Evolutionary conservation across 1,284 basidiomycete species (phyloP), one percentile per base, ranked within the genome.

Genomic region (Ustilago esculenta): DNA sequence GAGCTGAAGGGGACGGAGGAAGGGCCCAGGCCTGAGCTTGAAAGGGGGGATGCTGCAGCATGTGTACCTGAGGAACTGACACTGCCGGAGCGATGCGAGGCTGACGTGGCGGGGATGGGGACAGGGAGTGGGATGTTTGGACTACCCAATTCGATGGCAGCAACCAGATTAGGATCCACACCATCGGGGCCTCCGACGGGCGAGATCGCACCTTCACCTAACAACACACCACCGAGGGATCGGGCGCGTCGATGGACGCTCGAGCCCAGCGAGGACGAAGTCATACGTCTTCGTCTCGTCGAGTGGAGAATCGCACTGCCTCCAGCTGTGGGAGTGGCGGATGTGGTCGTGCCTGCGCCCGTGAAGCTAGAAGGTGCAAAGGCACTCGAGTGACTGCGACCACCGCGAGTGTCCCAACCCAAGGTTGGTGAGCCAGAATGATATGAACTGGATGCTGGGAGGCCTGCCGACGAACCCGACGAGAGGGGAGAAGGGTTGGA

Each of bases 101-200:
- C 50, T 10, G 61, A 42, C n/a, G 52, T 37, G n/a, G 60, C 35
- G 25, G 72, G 59, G 25, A 54, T 60, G 6, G 72, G 51, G 4
- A 63, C 63, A 15, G 59, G 63, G 15, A 59, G 33, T 10, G 75
- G 77, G 29, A 75, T 69, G 41, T 41, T 68, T 15, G 64, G 54
- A 37, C 59, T 73, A 30, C 67, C 61, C 20, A 67, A 64, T 8
- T 73, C 65, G 52, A 81, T 80, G 15, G 79, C 79, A 10, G 79
- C 79, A 6, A 81, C 71, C 10, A 81, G 56, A 14, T 72, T 71
- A 0, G 79, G 79, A 54, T 81, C 79, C 10, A 81, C 77, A 20
- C 79, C 79, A 25, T 81, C 79, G 4, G 79, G 77, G 7, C 79
- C 79, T 30, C 79, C 79, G 10, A 81, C 60, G 6, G 79, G 73